Evolutionary conservation across 306 rosid species (phyloP), one percentile per base, ranked within the genome.

Genomic region (Fragaria iinumae): DNA sequence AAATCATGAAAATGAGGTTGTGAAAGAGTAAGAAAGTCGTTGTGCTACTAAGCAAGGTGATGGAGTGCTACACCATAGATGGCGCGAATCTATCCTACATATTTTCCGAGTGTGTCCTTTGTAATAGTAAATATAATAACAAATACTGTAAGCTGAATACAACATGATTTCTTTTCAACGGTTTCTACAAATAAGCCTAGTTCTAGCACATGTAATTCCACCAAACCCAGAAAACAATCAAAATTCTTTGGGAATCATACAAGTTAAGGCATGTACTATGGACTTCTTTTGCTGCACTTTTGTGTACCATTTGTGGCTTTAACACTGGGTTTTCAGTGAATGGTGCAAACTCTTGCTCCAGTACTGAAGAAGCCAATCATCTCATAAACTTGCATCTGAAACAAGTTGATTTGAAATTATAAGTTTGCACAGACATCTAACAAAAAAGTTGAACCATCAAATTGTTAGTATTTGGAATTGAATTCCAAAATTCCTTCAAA

Each of bases 401-500:
- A 49, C 23, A 68, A 38, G 48, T 74, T 27, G 65, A 38, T 32
- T 11, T 21, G 34, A 45, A 48, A 68, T 41, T 63, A 60, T 55
- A 23, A 48, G 38, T 41, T 23, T 14, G 49, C 6, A 67, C 36
- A 69, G 36, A 76, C 9, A 73, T 27, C 14, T n/a, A 43, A 45
- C 21, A 34, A 47, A 3, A n/a, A 59, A 21, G n/a, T 34, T 10
- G 34, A 62, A 13, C 36, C 20, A 50, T 50, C 66, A 52, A 62
- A 13, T 32, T 8, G 41, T 16, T 21, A 20, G n/a, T 18, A 49
- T 60, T 12, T 38, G 13, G 49, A 70, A 47, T 77, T 65, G 8
- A 78, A 57, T 20, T 72, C 32, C 57, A 69, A 32, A 32, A 59
- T 27, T 47, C 76, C 21, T 81, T 44, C 21, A 36, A 72, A 77